Evolutionary conservation across 495 filamentous ascomycete genomes (phyloP).

Genomic region (Neurospora sp.): DNA sequence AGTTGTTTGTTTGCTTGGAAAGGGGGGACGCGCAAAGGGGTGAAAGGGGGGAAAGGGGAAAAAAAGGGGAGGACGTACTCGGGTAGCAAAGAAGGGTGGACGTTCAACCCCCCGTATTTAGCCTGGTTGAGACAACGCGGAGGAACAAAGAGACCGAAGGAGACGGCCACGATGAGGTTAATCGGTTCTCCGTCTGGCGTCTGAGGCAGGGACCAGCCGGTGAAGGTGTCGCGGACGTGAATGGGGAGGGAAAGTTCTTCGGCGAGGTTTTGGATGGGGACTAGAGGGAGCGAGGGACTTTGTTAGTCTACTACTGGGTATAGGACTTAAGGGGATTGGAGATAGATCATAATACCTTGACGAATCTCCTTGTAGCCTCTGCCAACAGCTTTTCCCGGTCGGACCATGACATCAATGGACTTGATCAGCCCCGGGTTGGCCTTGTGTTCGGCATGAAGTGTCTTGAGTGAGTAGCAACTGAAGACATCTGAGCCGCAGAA

Average conservation of each 20-base stretch:
- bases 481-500: slow-evolving; percentile 95
- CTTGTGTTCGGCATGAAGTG: slow-evolving; percentile 52
- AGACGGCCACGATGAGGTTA: slow-evolving; percentile 89
- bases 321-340: slow-evolving; percentile 45
- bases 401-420: slow-evolving; percentile 82
- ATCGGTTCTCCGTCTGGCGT: slow-evolving; percentile 43
- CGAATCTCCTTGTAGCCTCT: slow-evolving; percentile 60
- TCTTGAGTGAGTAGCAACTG: slow-evolving; percentile 68
- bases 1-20: neutral
- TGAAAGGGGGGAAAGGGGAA: neutral
- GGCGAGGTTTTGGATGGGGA: slow-evolving; percentile 63
- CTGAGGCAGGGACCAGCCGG: slow-evolving; percentile 52
- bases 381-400: slow-evolving; percentile 64
- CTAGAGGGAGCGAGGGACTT: slow-evolving; percentile 30
- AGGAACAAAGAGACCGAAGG: slow-evolving; percentile 86
- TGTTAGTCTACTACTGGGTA: neutral
- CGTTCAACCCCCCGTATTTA: slow-evolving; percentile 79
- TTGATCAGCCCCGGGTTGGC: slow-evolving; percentile 45
- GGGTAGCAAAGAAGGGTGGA: slow-evolving; percentile 90
- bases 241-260: slow-evolving; percentile 50
- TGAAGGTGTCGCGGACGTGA: slow-evolving; percentile 71
- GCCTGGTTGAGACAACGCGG: slow-evolving; percentile 56
- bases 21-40: neutral
- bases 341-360: slow-evolving; percentile 47
- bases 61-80: slow-evolving; percentile 38